Percentiles rank a stretch among this genome's conserved stretches.
Conservation (phyloP, 495 filamentous ascomycete genomes). For the Parathielavia hyrcaniae region DNA sequence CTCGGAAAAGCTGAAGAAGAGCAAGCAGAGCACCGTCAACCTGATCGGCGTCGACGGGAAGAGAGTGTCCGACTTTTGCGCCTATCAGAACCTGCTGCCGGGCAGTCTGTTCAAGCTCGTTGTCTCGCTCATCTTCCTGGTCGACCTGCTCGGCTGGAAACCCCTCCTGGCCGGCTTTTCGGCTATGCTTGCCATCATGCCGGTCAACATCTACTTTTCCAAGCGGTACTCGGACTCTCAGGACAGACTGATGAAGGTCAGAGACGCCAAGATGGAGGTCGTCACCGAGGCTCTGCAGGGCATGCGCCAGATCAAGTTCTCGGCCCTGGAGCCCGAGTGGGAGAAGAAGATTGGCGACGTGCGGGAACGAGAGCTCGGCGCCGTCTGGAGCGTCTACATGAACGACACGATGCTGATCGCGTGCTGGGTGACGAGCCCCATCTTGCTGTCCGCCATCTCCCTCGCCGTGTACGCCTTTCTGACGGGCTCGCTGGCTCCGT, state of each 20-base stretch:
- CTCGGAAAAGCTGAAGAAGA: conserved; percentile 45
- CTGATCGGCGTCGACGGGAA: conserved; percentile 71
- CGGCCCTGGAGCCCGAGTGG: conserved; percentile 75
- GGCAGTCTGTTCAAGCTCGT: conserved; percentile 54
- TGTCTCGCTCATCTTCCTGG: conserved; percentile 59
- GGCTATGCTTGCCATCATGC: conserved; percentile 56
- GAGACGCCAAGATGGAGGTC: conserved; percentile 71
- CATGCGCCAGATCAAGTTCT: conserved; percentile 86
- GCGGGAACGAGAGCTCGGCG: conserved; percentile 58
- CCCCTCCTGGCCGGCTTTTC: conserved; percentile 62
- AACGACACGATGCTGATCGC: conserved; percentile 53
- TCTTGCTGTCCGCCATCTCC: conserved; percentile 65
- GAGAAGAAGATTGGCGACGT: conserved; percentile 62
- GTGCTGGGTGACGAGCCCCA: conserved; percentile 68
- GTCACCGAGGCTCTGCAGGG: conserved; percentile 76
- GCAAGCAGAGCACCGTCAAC: conserved; percentile 74
- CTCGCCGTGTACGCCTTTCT: conserved; percentile 61
- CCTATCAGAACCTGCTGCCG: conserved; percentile 60
- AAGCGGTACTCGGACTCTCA: conserved; percentile 61
- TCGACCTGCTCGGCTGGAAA: conserved; percentile 66
- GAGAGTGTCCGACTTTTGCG: conserved; percentile 64
- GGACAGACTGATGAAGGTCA: conserved; percentile 68
- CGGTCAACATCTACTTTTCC: conserved; percentile 63
- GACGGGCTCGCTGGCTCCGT: conserved; percentile 57
- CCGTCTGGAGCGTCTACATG: conserved; percentile 59